Evolutionary conservation across 2,329 filamentous ascomycete genomes (phyloP).

Genomic region (Alternaria viburni): DNA sequence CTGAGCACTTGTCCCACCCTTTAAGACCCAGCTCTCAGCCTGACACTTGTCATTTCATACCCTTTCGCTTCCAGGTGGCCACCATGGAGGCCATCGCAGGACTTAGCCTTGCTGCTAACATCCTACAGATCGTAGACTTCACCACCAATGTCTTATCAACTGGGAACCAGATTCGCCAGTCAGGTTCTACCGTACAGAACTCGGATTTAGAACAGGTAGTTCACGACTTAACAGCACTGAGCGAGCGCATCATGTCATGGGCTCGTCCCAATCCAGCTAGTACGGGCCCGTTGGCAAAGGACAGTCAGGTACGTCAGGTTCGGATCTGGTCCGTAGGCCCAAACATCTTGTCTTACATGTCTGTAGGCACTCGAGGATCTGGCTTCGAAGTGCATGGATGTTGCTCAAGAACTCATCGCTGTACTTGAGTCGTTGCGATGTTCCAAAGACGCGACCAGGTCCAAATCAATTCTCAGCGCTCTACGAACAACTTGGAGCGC

Average conservation of each 20-base stretch:
- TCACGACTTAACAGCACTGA: not conserved
- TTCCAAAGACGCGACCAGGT: not conserved
- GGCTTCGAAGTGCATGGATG: not conserved
- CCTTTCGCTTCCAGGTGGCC: not conserved
- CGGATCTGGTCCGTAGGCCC: no score
- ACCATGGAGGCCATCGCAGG: not conserved
- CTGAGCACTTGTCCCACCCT: not conserved
- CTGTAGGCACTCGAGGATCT: not conserved
- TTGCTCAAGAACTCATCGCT: not conserved
- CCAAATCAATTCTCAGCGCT: not conserved
- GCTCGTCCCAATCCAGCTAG: not conserved
- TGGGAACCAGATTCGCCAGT: not conserved
- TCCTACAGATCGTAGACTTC: not conserved
- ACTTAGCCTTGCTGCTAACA: not conserved
- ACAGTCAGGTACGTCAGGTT: not conserved
- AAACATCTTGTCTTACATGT: no score
- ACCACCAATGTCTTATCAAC: not conserved
- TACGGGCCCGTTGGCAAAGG: not conserved
- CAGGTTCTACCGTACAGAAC: not conserved
- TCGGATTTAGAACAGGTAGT: not conserved
- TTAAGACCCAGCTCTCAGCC: not conserved
- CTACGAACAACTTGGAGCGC: not conserved
- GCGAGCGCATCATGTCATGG: not conserved
- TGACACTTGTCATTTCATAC: fast-evolving
- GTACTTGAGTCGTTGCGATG: not conserved